Evolutionary conservation across 164 flowering plant genomes (phyloP), one percentile per base, ranked within the genome.

Genomic region (Houttuynia cordata): DNA sequence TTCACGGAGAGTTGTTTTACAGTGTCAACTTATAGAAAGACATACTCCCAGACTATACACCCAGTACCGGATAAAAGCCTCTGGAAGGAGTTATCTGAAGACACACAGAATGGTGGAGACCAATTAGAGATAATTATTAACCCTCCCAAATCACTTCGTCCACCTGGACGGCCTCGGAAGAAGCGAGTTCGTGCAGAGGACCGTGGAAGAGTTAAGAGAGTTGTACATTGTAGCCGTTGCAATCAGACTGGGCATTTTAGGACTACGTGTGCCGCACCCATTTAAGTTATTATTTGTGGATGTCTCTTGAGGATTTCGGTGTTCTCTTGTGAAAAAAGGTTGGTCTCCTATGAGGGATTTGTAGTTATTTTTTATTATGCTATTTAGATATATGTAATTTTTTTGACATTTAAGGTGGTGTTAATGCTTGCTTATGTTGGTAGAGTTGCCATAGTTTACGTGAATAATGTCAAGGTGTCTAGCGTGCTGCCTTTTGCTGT

Each of bases 171-270:
- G 17, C 79, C 80, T 18, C 74, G 64, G 25, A 79, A 79, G 73
- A 79, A 76, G 69, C 65, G 82, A 47, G 72, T 70, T 30, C 71
- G 80, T 25, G 73, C 76, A 10, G 82, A 79, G 60, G 82, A 76
- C 18, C 78, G 71, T 57, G 82, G 78, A 7, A 74, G 80, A 61
- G 76, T 70, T 30, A 79, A 79, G 69, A 64, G 82, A 58, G 76
- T 79, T 56, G 82, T 79, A 25, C 82, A 76, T 24, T 76, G 82
- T 50, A 79, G 82, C 59, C 74, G 82, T 20, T 79, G 82, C 75
- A 79, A 79, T 68, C 82, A 76, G 68, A 76, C 80, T 0, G 82
- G 82, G 21, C 82, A 79, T 67, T 79, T 79, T 59, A 74, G 82
- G 58, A 79, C 80, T 13, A 79, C 82, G 30, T 79, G 82, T 58